Conservation (phyloP, 2,329 filamentous ascomycete genomes). For the Colletotrichum musae region DNA sequence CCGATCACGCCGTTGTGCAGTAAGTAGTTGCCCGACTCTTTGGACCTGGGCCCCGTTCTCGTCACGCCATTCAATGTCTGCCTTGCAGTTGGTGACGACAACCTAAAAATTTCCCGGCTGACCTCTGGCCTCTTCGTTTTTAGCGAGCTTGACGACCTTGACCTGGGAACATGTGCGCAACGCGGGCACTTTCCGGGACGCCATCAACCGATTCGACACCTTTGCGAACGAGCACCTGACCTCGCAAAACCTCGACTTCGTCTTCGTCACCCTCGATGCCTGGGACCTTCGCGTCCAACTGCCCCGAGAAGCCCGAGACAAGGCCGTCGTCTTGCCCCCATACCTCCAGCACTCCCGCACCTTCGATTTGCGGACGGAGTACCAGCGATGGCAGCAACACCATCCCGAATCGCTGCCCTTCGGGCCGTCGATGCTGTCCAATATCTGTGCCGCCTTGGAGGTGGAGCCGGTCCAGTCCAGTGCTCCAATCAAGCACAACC, state of each 20-base stretch:
- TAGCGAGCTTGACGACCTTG: conserved; percentile 95
- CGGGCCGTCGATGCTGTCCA: conserved; percentile 93
- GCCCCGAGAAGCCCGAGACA: conserved; percentile 96
- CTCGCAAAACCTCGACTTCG: conserved; percentile 93
- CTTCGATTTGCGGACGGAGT: conserved; percentile 96
- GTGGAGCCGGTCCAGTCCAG: conserved; percentile 98
- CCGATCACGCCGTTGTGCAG: conserved; percentile 99
- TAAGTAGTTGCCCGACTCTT: conserved; percentile 70
- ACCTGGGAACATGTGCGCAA: conserved; percentile 99
- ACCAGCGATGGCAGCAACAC: conserved; percentile 98
- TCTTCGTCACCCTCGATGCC: conserved; percentile 97
- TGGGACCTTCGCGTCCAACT: conserved; percentile 99
- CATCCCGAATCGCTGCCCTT: conserved; percentile 98
- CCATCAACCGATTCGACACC: conserved; percentile 92
- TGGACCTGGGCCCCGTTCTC: conserved; percentile 31
- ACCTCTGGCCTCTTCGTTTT: conserved; percentile 47
- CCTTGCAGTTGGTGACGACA: conserved; percentile 26
- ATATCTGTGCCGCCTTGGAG: conserved; percentile 98
- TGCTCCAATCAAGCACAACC: conserved; percentile 97
- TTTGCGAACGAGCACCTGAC: conserved; percentile 94
- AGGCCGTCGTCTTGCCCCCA: conserved; percentile 94
- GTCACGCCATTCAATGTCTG: conserved; percentile 33
- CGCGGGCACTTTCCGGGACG: conserved; percentile 96
- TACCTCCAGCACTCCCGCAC: conserved; percentile 98
- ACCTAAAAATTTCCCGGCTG: conserved; percentile 46